Evolutionary conservation across 352 stramenopile species (phyloP).

Genomic region (Aphanomyces stellatus): DNA sequence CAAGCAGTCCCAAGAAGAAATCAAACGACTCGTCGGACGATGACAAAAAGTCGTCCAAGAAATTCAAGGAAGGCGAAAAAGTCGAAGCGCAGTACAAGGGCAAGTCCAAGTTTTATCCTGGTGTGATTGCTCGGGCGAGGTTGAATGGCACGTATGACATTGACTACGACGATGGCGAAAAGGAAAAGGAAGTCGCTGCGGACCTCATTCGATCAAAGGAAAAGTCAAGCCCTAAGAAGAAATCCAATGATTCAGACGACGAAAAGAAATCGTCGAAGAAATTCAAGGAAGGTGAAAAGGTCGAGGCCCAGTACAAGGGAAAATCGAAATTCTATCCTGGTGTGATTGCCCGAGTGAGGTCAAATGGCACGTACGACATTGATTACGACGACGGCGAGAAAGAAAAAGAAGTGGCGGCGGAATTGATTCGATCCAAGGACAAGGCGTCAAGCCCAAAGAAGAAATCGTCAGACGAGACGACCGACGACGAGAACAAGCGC

Average conservation of each 20-base stretch:
- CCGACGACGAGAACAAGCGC: constrained; percentile 17
- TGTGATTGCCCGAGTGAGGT: constrained; percentile 28
- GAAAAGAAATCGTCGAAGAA: background rate
- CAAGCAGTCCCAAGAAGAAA: background rate
- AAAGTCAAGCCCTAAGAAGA: constrained; percentile 18
- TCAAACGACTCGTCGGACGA: background rate
- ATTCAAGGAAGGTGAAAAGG: constrained; percentile 26
- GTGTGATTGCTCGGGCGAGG: constrained; percentile 12
- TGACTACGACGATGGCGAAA: constrained; percentile 48
- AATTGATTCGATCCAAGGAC: constrained; percentile 25
- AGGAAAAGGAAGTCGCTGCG: constrained; percentile 25
- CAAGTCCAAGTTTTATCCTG: constrained; percentile 22
- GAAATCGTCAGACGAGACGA: constrained; percentile 12
- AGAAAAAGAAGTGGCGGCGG: constrained; percentile 18
- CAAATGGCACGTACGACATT: constrained; percentile 26
- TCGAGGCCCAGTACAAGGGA: constrained; percentile 40
- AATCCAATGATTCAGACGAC: constrained; percentile 1
- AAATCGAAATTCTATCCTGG: constrained; percentile 43
- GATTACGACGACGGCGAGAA: constrained; percentile 33
- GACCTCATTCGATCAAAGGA: constrained; percentile 18
- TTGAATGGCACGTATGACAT: constrained; percentile 30
- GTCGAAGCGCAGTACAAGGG: constrained; percentile 24
- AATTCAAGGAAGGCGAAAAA: constrained; percentile 20
- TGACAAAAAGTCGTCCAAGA: constrained; percentile 14
- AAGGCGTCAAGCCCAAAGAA: constrained; percentile 21